Evolutionary conservation across 2,329 filamentous ascomycete species (phyloP).

Genomic region (Sclerotinia borealis): DNA sequence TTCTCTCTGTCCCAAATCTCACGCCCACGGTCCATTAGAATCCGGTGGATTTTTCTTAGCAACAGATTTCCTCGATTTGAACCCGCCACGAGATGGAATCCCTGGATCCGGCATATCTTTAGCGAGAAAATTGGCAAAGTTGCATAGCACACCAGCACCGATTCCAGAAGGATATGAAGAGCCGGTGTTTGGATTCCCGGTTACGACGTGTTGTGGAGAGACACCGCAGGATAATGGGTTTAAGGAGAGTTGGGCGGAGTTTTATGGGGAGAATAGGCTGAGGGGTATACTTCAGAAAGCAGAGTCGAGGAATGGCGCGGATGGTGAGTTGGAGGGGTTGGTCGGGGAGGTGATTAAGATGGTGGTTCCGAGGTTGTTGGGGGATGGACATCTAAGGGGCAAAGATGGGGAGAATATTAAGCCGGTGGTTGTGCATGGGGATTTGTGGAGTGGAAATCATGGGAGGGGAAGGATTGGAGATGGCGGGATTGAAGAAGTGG

Average conservation of each 20-base stretch:
- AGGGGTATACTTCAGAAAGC: constrained; percentile 55
- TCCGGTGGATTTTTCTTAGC: constrained; percentile 47
- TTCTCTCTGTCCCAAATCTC: constrained; percentile 66
- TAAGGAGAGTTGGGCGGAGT: constrained; percentile 70
- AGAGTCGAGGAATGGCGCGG: constrained; percentile 55
- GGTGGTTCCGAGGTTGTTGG: constrained; percentile 73
- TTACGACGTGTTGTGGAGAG: constrained; percentile 78
- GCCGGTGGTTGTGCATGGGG: constrained; percentile 84
- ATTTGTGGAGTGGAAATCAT: constrained; percentile 89
- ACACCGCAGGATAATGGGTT: constrained; percentile 76
- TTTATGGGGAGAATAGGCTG: constrained; percentile 74
- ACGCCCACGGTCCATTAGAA: constrained; percentile 61
- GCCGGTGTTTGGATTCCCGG: constrained; percentile 76
- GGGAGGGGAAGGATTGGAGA: constrained; percentile 54
- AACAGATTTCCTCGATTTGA: constrained; percentile 75
- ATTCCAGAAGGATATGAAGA: constrained; percentile 49
- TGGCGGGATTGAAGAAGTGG: constrained; percentile 60
- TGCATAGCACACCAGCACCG: constrained; percentile 73
- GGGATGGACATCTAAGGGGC: constrained; percentile 56
- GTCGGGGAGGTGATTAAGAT: constrained; percentile 57
- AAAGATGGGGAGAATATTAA: constrained; percentile 45
- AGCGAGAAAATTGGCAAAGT: constrained; percentile 67
- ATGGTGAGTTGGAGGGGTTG: constrained; percentile 53
- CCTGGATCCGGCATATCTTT: constrained; percentile 44
- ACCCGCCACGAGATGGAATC: constrained; percentile 29